Base-by-base conservation (phyloP, 1,284 basidiomycete species). In the Trametes polyzona region DNA sequence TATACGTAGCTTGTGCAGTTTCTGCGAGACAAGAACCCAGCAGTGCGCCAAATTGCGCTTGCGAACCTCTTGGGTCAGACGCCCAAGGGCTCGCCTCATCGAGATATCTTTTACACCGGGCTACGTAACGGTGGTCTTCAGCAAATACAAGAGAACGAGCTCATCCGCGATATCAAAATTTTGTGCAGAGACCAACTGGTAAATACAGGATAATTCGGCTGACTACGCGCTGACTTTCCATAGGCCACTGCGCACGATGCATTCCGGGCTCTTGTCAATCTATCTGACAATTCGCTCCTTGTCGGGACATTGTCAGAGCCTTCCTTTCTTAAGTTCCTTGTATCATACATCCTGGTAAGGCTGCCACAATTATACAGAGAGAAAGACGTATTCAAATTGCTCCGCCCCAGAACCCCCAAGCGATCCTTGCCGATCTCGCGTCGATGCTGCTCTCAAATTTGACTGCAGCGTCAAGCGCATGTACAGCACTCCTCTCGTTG, bases 361-460 rank as follows among this genome's bases (percentile, higher is more conserved):
- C 3, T 0, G 80, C 2, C 27, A 51, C 42, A 39, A 35, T 24
- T 40, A 14, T 24, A 19, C 10, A 4, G 4, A 17, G 14, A 16
- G 17, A 14, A 10, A 11, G 0, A 5, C 39, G 29, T 24, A 21
- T 35, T 39, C 17, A 59, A 9, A 33, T 27, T 46, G 10, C 11
- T n/a, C n/a, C n/a, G n/a, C 32, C 17, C 6, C 65, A 97, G 95
- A 91, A 96, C 74, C 89, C 92, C 6, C 85, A 91, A 60, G 90
- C 96, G 4, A 86, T 93, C 51, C 86, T 98, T 17, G 94, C 95
- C 29, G 96, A 98, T 76, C 84, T 98, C 10, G 95, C 95, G 1
- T 87, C 93, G 29, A 99, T 99, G 97, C 82, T 99, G 1, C 82
- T 99, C 6, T 98, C 96, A 17, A 99, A 99, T 74, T 78, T 98